These are phyloP conservation scores for Sporothrix globosa DNA, from an alignment of 2,329 filamentous ascomycete species.

Conservation along the genomic window DNA sequence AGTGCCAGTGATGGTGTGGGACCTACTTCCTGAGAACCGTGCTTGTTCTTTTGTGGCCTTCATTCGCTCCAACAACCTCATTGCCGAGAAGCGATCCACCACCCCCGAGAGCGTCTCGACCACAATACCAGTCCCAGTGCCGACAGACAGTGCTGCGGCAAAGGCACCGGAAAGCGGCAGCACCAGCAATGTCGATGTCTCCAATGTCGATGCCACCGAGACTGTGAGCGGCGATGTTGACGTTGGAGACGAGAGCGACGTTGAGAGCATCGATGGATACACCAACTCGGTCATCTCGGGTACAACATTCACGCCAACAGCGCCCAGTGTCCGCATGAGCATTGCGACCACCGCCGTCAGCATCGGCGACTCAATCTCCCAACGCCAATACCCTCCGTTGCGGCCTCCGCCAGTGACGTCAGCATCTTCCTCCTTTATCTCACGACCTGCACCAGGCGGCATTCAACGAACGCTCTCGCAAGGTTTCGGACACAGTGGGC, in stretches of 20 bases:
- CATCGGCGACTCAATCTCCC: constrained; percentile 23
- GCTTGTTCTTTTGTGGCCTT: constrained; percentile 63
- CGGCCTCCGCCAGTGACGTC: constrained; percentile 4
- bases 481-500: not conserved
- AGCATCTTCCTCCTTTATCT: constrained; percentile 6
- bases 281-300: constrained; percentile 41
- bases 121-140: not conserved
- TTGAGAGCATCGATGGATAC: constrained; percentile 35
- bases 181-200: not conserved
- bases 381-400: constrained; percentile 9
- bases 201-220: not conserved
- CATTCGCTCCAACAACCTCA: constrained; percentile 61
- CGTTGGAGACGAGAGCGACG: constrained; percentile 3
- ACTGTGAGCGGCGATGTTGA: constrained; percentile 1
- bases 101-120: constrained; percentile 17
- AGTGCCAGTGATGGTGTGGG: constrained; percentile 63
- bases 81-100: constrained; percentile 41
- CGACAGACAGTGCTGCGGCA: not conserved
- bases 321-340: constrained; percentile 36
- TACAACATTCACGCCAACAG: constrained; percentile 40
- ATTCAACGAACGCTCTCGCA: not conserved
- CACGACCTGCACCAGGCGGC: not conserved
- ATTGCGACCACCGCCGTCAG: constrained; percentile 35
- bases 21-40: constrained; percentile 60
- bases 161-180: not conserved